Base-by-base conservation (phyloP, 108 stramenopile species). In the Fragilariopsis cylindrus region DNA sequence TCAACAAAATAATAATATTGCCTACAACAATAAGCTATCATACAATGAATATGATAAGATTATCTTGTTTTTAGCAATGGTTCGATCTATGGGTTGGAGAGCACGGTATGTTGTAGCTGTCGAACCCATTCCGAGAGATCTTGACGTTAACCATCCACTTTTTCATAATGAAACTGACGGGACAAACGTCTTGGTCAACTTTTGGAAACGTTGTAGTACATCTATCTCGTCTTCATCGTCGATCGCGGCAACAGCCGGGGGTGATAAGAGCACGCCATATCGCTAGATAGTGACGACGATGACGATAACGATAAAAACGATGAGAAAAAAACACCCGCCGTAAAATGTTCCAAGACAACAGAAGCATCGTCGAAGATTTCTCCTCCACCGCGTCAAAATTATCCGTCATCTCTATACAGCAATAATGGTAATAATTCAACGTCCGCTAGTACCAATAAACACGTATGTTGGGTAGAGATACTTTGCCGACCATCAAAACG, bases 11-110 rank as follows among this genome's bases (percentile, higher is more conserved):
- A 1, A 15, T 40, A 44, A 13, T 15, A 63, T 45, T 47, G 62
- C 62, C 42, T 21, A 60, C 13, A 54, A 54, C 3, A 43, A 65
- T n/a, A 8, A 9, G 13, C 12, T 19, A 66, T 12, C 43, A 66
- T 53, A 18, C 50, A 49, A 53, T 53, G 42, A 47, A 7, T 21
- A 53, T 58, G 71, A 53, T 3, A 86, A 80, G 46, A 53, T 74
- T 8, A 76, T 85, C 30, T 49, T 90, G 7, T 87, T 90, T 54
- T 56, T 90, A 65, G 46, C 75, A 30, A 85, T 88, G 85, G 79
- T 69, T n/a, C 84, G 93, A 73, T 90, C 89, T 3, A 45, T 92
- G 69, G 85, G 89, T 11, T 94, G 93, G 93, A 82, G 88, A 69
- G 86, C 87, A 56, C 84, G 93, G 9, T 88, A 81, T 70, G 89